A percentile compares a stretch with the other conserved stretches of the same genome.
Evolutionary conservation across 176 grass and related monocot genomes (phyloP).

Genomic region (Pontederia crassipes): DNA sequence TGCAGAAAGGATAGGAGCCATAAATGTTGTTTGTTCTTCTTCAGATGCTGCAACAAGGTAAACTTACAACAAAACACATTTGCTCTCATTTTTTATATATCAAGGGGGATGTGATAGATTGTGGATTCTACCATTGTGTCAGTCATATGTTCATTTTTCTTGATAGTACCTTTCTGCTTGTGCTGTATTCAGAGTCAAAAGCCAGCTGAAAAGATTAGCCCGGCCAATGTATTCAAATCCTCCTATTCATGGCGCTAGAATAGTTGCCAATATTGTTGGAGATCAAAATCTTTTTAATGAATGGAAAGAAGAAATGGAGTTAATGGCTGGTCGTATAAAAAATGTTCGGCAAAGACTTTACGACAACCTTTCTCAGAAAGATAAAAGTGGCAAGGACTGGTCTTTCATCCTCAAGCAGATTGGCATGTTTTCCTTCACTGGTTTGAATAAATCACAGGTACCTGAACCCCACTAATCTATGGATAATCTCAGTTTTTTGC

Average conservation of each 20-base stretch:
- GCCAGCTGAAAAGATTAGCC: constrained; percentile 89
- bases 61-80: not conserved
- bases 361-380: constrained; percentile 54
- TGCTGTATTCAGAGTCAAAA: constrained; percentile 62
- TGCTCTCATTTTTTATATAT: not conserved
- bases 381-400: constrained; percentile 86
- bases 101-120: too few species aligned
- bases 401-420: constrained; percentile 92
- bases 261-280: constrained; percentile 90
- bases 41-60: constrained; percentile 65
- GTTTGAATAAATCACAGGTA: constrained; percentile 83
- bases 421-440: constrained; percentile 95
- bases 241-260: constrained; percentile 75
- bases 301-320: constrained; percentile 90
- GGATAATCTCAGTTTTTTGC: too few species aligned
- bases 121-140: too few species aligned
- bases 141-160: too few species aligned
- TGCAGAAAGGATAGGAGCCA: constrained; percentile 88
- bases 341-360: constrained; percentile 80
- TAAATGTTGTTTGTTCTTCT: constrained; percentile 78
- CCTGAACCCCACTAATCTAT: too few species aligned
- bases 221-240: constrained; percentile 95
- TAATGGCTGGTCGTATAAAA: constrained; percentile 91
- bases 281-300: constrained; percentile 75
- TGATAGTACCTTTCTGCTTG: not conserved